Percentiles rank a stretch among this genome's conserved stretches.
phyloP scores from a whole-genome alignment of 2,329 filamentous ascomycete genomes.

The Sporothrix phasma region DNA sequence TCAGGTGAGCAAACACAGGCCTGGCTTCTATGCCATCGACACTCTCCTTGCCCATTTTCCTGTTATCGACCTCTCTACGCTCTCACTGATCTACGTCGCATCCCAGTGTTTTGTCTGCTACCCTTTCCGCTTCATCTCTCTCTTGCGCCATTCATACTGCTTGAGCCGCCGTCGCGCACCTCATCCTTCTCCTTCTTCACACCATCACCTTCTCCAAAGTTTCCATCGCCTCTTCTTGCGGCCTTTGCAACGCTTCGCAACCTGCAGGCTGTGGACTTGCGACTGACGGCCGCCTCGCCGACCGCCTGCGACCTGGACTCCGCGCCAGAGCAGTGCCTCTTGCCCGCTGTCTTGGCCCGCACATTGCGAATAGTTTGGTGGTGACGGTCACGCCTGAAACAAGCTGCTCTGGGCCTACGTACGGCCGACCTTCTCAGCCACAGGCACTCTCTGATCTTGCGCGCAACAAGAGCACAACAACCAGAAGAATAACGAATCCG shows the following conservation, averaged over 20 bases:
- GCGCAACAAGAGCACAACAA: background rate
- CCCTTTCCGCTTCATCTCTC: background rate
- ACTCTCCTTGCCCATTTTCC: background rate
- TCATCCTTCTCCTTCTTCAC: background rate
- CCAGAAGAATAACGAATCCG: background rate
- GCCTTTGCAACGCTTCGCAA: background rate
- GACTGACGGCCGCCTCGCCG: background rate
- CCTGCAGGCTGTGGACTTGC: background rate
- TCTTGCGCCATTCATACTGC: background rate
- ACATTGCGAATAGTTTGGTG: background rate
- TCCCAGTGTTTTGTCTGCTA: background rate
- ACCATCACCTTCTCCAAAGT: background rate
- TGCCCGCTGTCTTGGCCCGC: too few relatives aligned
- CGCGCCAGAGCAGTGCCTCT: background rate
- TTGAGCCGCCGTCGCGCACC: background rate
- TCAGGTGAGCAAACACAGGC: background rate
- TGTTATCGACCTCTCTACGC: too few relatives aligned
- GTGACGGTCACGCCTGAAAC: background rate
- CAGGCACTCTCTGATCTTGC: too few relatives aligned
- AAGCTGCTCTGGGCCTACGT: background rate
- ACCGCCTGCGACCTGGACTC: background rate
- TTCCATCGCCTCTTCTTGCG: background rate
- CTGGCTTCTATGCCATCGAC: background rate
- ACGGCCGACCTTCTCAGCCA: too few relatives aligned
- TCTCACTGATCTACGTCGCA: background rate